Percentiles rank a stretch among this genome's conserved stretches.
phyloP scores from a whole-genome alignment of 257 asterid species.

The Paraleonurus japonicus region DNA sequence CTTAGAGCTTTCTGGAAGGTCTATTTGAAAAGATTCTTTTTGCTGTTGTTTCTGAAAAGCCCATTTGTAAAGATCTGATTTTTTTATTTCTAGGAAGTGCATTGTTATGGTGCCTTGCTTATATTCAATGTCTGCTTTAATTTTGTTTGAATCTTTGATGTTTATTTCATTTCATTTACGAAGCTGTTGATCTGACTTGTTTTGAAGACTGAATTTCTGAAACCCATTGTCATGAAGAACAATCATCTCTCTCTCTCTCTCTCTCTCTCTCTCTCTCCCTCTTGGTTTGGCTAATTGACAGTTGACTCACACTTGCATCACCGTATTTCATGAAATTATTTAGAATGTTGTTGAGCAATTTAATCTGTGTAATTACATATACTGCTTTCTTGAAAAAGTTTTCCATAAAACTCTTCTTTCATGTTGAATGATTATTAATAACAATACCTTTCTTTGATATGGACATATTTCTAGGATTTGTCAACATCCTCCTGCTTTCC shows the following conservation, averaged over 20 bases:
- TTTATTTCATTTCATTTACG: not conserved
- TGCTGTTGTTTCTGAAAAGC: constrained; percentile 17
- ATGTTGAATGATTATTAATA: constrained; percentile 3
- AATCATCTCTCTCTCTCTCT: too few species aligned
- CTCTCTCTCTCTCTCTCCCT: too few species aligned
- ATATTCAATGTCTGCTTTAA: not conserved
- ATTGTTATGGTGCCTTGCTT: constrained; percentile 6
- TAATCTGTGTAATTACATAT: constrained; percentile 15
- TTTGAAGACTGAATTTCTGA: constrained; percentile 17
- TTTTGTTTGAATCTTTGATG: constrained; percentile 15
- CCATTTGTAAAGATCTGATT: constrained; percentile 32
- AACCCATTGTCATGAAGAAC: not conserved
- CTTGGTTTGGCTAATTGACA: constrained; percentile 9
- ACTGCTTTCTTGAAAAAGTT: constrained; percentile 3
- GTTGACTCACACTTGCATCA: constrained; percentile 18
- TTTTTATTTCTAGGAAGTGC: constrained; percentile 18
- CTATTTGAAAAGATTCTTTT: constrained; percentile 18
- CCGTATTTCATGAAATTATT: constrained; percentile 18
- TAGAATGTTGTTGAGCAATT: constrained; percentile 3
- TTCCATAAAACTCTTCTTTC: not conserved
- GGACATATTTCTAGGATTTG: constrained; percentile 8
- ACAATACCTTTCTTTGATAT: constrained; percentile 16
- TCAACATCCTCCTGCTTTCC: not conserved
- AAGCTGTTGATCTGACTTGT: constrained; percentile 25
- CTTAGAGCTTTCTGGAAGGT: constrained; percentile 10